Evolutionary conservation across 192 early-diverging fungal species (phyloP), one percentile per base, ranked within the genome.

Genomic region (Rhizophagus prolifer): DNA sequence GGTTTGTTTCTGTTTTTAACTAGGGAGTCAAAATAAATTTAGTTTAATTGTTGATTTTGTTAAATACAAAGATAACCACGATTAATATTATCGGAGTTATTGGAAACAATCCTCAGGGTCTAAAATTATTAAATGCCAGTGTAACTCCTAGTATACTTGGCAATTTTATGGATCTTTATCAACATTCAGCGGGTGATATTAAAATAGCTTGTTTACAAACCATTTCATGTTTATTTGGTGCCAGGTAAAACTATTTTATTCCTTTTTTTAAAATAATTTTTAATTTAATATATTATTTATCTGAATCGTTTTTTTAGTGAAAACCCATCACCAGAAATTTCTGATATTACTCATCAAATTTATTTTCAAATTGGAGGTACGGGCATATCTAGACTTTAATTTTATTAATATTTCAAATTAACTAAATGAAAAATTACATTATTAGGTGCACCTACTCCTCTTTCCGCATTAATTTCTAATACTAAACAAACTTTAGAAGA

Each of bases 171-270:
- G 61, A 65, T 6, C 44, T 46, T 10, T 80, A 67, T 16, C 64
- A 74, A 9, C 23, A 41, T 30, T 70, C 83, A 16, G 41, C 26
- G 26, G 83, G 83, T 9, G 47, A 76, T 59, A 68, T 74, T 16
- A 85, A 80, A 59, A 54, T 78, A 7, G 75, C 63, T 13, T 76
- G 50, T 23, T 54, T 85, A 16, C 79, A 79, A 69, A 75, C 71
- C 13, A 47, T 85, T 13, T 82, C 83, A 16, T 78, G 82, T 25
- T 59, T 85, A 38, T 16, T 85, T 41, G 74, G 68, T 54, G 77
- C 76, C n/a, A 76, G 61, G 82, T 83, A 81, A 64, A 38, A 64
- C 14, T n/a, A 4, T 21, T 54, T 54, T 54, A 4, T 1, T 16
- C 7, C 19, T 4, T 54, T 21, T 54, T 21, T 38, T 38, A 5